Base-by-base conservation (phyloP, 1,284 basidiomycete species). In the Phellopilus nigrolimitatus region DNA sequence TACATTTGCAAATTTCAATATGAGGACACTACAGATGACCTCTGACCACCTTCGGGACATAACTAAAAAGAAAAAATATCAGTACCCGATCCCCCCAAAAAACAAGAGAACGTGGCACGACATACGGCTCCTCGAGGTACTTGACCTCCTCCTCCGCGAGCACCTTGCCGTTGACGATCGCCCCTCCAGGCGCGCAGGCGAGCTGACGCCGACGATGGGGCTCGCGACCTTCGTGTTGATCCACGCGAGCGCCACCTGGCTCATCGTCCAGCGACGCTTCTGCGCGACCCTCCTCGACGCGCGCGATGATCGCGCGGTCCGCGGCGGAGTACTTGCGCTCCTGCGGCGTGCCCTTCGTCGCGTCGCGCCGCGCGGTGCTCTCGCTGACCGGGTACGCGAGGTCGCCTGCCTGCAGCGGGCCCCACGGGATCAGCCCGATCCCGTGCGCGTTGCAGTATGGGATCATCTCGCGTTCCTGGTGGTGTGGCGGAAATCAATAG, bases 401-500 rank as follows among this genome's bases (percentile, higher is more conserved):
- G 33, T 58, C 28, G 5, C 76, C 76, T 3, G 52, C 56, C 4
- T 62, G 56, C 12, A 77, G 66, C 3, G 71, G 70, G 1, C 64
- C 59, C 64, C 66, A 75, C 0, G 70, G 64, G 7, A 76, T 68
- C 30, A 77, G 55, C 0, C 74, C 71, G 39, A 75, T 74, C 21
- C 73, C 75, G 9, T 72, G 63, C 54, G 64, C 67, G 4, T 69
- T 65, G 61, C 73, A 75, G 60, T 73, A 78, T 2, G 65, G 62
- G 17, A 72, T 58, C 71, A 76, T 72, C 54, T 76, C 74, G 0
- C 65, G 60, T 51, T 79, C 76, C 72, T 75, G 37, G 3, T 22
- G 13, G 31, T 30, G 27, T 4, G 12, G 15, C 17, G 13, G 15
- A n/a, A n/a, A n/a, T n/a, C n/a, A n/a, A n/a, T n/a, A n/a, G n/a